Evolutionary conservation across 352 stramenopile species (phyloP), one percentile per base, ranked within the genome.

Genomic region (Pseudoperonospora humuli): DNA sequence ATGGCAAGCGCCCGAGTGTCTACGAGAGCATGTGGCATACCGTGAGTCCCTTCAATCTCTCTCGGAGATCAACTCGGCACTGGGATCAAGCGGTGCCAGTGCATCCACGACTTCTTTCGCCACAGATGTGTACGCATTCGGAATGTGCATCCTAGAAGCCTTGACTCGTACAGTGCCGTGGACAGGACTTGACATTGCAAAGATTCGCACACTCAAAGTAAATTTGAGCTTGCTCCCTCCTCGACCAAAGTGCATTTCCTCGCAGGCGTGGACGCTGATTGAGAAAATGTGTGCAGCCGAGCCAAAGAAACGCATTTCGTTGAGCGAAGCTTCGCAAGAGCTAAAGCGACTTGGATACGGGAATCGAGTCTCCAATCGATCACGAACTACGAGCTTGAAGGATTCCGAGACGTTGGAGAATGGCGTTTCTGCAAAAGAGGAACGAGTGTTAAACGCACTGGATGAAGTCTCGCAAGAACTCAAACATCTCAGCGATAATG

Each of bases 61-160:
- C 1, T 55, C 56, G 5, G 53, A 68, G 3, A 33, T 24, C 0
- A 41, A 9, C 5, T 55, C 39, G 5, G 21, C 32, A 7, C 5
- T 64, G 26, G 18, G 45, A 11, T 51, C 47, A 19, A 66, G 38
- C 17, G 25, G 23, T 13, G 11, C 41, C 7, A 59, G 46, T 46
- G 49, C 46, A 7, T 67, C 54, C 0, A 45, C 64, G 1, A 65
- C 41, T 9, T 67, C 66, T 0, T 80, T 76, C 17, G 57, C 61
- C 2, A 69, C 61, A 0, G 75, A 90, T 39, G 63, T 87, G 27
- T 90, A 84, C 46, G 68, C 73, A 9, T 76, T 87, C 26, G 77
- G 77, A n/a, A 85, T 90, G 75, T 85, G 68, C 29, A 84, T 87
- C 18, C n/a, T 85, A 5, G 75, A 90, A 28, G 64, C 71, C 1